A percentile compares a stretch with the other conserved stretches of the same genome.
These are phyloP conservation scores for Trichoderma sp. DNA, from an alignment of 2,329 filamentous ascomycete genomes.

Conservation along the genomic window DNA sequence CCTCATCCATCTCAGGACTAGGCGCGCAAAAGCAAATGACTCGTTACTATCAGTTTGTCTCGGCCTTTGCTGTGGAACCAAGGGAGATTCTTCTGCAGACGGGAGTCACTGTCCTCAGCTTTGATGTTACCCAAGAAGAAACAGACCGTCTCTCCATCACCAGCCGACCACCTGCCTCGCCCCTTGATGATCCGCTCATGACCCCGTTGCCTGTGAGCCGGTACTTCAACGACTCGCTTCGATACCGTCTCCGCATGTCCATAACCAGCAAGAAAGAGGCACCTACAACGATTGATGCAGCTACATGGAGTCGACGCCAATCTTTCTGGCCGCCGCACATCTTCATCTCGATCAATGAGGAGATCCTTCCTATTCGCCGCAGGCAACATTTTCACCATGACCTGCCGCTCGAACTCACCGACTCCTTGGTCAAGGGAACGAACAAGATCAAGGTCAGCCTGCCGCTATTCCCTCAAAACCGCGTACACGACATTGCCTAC, in stretches of 20 bases:
- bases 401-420: constrained; percentile 73
- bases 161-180: constrained; percentile 31
- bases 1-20: constrained; percentile 34
- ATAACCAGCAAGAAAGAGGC: constrained; percentile 28
- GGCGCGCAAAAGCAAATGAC: constrained; percentile 31
- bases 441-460: constrained; percentile 64
- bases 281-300: constrained; percentile 42
- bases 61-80: constrained; percentile 54
- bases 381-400: constrained; percentile 76
- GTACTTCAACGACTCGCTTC: constrained; percentile 56
- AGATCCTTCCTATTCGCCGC: constrained; percentile 60
- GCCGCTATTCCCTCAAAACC: constrained; percentile 36
- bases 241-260: constrained; percentile 72
- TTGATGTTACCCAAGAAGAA: constrained; percentile 48
- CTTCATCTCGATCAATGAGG: constrained; percentile 68
- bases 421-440: constrained; percentile 55
- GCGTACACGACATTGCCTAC: constrained; percentile 42
- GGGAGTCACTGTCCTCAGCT: constrained; percentile 49
- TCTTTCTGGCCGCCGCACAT: constrained; percentile 72
- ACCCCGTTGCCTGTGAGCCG: constrained; percentile 41
- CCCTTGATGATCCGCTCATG: constrained; percentile 34
- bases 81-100: constrained; percentile 41
- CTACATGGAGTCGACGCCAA: constrained; percentile 64
- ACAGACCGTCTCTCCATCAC: constrained; percentile 43
- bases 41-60: constrained; percentile 61